Base-by-base conservation (phyloP, 768 basidiomycete species). In the Russula brevipes region DNA sequence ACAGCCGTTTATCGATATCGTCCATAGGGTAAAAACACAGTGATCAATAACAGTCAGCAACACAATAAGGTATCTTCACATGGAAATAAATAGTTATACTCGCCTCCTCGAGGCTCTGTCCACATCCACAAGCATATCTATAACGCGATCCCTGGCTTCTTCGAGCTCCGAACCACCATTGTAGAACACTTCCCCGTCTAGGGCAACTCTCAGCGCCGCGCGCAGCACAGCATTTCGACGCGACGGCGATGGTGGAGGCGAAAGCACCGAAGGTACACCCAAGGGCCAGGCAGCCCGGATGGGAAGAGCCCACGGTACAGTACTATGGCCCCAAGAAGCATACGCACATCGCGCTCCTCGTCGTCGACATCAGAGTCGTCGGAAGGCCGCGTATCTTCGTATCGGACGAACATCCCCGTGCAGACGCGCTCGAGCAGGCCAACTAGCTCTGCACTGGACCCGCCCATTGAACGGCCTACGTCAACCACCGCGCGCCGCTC, bases 71-170 rank as follows among this genome's bases (percentile, higher is more conserved):
- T 70, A 63, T 12, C 51, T 46, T 70, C 68, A 63, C 68, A 65
- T 55, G 44, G 44, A 52, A 38, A 51, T 59, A 59, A 47, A 64
- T 42, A 60, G 10, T 35, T 31, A 64, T 36, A 64, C 62, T 52
- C 57, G 56, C 61, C 67, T 54, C 65, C 66, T 59, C 31, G 50
- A 63, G 47, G 52, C 66, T 56, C 67, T 45, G 24, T 67, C 61
- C 49, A 50, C 55, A 58, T 75, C 76, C 4, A 81, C 78, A 52
- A 91, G 77, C 77, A 86, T 77, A 75, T 92, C 90, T 52, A 90
- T 87, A 41, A 85, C 85, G n/a, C 79, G 75, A 72, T 91, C 90
- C 60, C 85, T 79, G 52, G 88, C 89, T 63, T 91, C 88, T 72
- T 91, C 89, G 57, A 91, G 71, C 33, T 71, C 66, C 45, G 71